Evolutionary conservation across 2,329 filamentous ascomycete genomes (phyloP).

Genomic region (Ophiostoma himal-ulmi): DNA sequence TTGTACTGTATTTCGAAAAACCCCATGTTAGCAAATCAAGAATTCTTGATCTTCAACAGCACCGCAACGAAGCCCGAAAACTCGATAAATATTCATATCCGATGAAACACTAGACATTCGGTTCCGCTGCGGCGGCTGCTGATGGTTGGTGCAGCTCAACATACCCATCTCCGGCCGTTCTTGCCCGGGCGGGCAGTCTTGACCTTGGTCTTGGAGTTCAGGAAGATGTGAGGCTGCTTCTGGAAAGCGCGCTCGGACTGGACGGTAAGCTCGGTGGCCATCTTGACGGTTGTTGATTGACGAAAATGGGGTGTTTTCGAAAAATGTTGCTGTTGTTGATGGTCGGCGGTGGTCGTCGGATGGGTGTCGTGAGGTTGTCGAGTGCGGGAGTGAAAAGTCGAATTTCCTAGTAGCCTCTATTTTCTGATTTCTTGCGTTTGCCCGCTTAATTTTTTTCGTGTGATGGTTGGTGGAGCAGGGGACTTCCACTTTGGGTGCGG

Average conservation of each 20-base stretch:
- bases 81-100: not conserved
- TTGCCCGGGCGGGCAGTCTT: constrained; percentile 82
- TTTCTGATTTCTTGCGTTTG: constrained; percentile 22
- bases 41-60: not conserved
- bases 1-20: constrained; percentile 59
- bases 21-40: constrained; percentile 14
- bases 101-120: not conserved
- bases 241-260: constrained; percentile 99
- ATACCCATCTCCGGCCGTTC: constrained; percentile 70
- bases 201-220: constrained; percentile 89
- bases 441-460: constrained; percentile 25
- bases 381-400: constrained; percentile 16
- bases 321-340: constrained; percentile 15
- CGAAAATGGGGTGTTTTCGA: constrained; percentile 15
- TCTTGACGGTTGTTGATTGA: constrained; percentile 38
- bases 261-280: constrained; percentile 98
- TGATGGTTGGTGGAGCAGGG: constrained; percentile 25
- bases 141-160: constrained; percentile 15
- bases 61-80: not conserved
- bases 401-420: constrained; percentile 22
- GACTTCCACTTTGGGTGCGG: constrained; percentile 16
- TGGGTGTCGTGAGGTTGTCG: constrained; percentile 19
- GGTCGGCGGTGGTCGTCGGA: constrained; percentile 16
- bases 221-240: constrained; percentile 99
- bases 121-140: not conserved